Percentiles rank a stretch among this genome's conserved stretches.
Evolutionary conservation across 495 filamentous ascomycete species (phyloP).

Genomic region (Penicillium dipodomyicola): DNA sequence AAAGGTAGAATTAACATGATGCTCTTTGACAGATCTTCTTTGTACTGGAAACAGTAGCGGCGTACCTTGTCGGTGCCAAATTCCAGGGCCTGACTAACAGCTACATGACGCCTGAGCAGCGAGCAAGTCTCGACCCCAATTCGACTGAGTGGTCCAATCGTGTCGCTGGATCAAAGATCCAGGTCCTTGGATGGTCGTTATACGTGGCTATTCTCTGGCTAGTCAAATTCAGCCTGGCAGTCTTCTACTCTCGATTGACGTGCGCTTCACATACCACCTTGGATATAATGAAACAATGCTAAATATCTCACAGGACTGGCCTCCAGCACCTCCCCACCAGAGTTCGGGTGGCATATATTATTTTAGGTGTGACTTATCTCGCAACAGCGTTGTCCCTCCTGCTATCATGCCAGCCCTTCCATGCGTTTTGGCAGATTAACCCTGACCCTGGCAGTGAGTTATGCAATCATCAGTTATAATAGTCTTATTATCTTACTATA

Average conservation of each 20-base stretch:
- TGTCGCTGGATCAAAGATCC: slow-evolving; percentile 50
- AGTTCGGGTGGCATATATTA: slow-evolving; percentile 44
- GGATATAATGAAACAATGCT: slow-evolving; percentile 1
- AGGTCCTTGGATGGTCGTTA: slow-evolving; percentile 52
- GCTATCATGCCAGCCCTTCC: slow-evolving; percentile 46
- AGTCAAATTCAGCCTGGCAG: slow-evolving; percentile 49
- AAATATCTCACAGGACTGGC: slow-evolving; percentile 33
- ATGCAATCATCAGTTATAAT: background rate
- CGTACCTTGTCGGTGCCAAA: slow-evolving; percentile 36
- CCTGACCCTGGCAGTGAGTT: slow-evolving; percentile 50
- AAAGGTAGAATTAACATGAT: background rate
- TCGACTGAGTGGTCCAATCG: slow-evolving; percentile 43
- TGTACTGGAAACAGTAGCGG: slow-evolving; percentile 32
- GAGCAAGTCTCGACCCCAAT: slow-evolving; percentile 36
- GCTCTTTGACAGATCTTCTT: slow-evolving; percentile 25
- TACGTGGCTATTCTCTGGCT: slow-evolving; percentile 53
- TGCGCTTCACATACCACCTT: slow-evolving; percentile 21
- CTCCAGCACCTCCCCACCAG: slow-evolving; percentile 39
- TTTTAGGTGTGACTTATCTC: slow-evolving; percentile 47
- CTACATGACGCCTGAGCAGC: slow-evolving; percentile 46
- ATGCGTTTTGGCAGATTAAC: slow-evolving; percentile 51
- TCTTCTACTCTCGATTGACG: slow-evolving; percentile 55
- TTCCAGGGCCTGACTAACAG: slow-evolving; percentile 51
- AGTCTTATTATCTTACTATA: slow-evolving; percentile 4
- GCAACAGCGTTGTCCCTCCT: slow-evolving; percentile 46